phyloP scores from a whole-genome alignment of 1,284 basidiomycete genomes.

The Marasmius oreades region DNA sequence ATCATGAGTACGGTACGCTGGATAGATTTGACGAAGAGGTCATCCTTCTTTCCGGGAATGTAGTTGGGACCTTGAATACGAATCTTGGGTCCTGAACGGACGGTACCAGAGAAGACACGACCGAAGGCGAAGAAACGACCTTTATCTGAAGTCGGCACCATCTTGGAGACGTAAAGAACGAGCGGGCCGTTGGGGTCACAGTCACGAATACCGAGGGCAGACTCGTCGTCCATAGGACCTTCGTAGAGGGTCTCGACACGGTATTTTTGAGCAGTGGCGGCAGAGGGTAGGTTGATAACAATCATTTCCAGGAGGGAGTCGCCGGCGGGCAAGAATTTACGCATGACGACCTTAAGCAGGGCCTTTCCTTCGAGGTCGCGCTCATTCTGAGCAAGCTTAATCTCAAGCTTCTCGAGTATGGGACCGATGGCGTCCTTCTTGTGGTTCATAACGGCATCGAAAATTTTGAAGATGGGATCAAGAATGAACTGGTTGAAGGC shows the following conservation, averaged over 20 bases:
- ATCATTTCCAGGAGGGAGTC: constrained; percentile 99
- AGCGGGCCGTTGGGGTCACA: constrained; percentile 97
- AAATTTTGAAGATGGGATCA: constrained; percentile 99
- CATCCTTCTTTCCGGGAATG: constrained; percentile 97
- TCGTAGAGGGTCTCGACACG: constrained; percentile 99
- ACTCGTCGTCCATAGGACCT: constrained; percentile 99
- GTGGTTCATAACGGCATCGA: constrained; percentile 99
- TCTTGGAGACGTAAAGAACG: constrained; percentile 99
- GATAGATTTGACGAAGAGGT: constrained; percentile 97
- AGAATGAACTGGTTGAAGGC: constrained; percentile 97
- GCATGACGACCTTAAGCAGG: constrained; percentile 98
- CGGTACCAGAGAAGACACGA: constrained; percentile 99
- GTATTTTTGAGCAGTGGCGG: constrained; percentile 95
- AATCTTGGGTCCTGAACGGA: constrained; percentile 96
- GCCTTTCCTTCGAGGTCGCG: constrained; percentile 95
- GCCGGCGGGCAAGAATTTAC: constrained; percentile 99
- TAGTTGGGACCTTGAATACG: constrained; percentile 99
- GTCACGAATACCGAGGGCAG: constrained; percentile 97
- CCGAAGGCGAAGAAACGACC: constrained; percentile 99
- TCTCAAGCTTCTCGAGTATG: constrained; percentile 96
- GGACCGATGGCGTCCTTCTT: constrained; percentile 88
- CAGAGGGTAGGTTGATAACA: constrained; percentile 98
- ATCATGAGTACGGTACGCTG: constrained; percentile 99
- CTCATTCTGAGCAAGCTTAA: constrained; percentile 90
- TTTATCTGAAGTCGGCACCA: constrained; percentile 99